Percentiles rank a stretch among this genome's conserved stretches.
Evolutionary conservation across 139 green algal species (phyloP).

Genomic region (Chlorella sp.): DNA sequence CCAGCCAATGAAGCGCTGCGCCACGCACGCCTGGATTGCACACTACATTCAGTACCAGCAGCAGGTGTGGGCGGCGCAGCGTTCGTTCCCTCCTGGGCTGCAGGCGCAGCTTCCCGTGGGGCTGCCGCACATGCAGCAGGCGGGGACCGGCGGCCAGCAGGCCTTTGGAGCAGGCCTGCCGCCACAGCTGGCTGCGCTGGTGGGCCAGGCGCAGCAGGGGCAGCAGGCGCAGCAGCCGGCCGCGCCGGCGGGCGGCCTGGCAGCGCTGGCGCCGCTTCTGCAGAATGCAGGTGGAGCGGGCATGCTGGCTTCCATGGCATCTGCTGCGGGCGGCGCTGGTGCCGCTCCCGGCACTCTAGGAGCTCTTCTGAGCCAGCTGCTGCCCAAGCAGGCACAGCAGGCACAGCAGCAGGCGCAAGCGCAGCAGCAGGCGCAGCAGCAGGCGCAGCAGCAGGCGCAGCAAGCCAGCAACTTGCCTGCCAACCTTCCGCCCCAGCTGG

Average conservation of each 20-base stretch:
- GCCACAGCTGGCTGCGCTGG: background rate
- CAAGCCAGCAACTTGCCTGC: background rate
- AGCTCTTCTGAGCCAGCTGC: constrained; percentile 5
- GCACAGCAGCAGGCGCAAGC: background rate
- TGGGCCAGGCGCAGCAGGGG: background rate
- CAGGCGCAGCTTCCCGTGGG: background rate
- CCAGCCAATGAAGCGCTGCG: constrained; percentile 59
- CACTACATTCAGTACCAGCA: constrained; percentile 72
- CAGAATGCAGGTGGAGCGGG: background rate
- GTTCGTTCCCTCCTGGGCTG: background rate
- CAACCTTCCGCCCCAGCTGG: constrained; percentile 1
- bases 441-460: background rate
- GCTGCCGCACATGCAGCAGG: background rate
- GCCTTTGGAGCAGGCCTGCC: background rate
- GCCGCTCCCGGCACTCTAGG: background rate
- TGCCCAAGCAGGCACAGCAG: background rate
- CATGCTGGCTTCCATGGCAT: constrained; percentile 8
- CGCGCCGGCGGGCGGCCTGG: background rate
- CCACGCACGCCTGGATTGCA: constrained; percentile 76
- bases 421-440: background rate
- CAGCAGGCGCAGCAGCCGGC: background rate
- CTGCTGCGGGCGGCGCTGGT: background rate
- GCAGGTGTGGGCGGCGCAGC: constrained; percentile 20
- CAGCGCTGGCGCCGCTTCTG: constrained; percentile 14
- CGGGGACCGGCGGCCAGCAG: background rate